Base-by-base conservation (phyloP, 2,329 filamentous ascomycete genomes). In the Pezicula neosporulosa region DNA sequence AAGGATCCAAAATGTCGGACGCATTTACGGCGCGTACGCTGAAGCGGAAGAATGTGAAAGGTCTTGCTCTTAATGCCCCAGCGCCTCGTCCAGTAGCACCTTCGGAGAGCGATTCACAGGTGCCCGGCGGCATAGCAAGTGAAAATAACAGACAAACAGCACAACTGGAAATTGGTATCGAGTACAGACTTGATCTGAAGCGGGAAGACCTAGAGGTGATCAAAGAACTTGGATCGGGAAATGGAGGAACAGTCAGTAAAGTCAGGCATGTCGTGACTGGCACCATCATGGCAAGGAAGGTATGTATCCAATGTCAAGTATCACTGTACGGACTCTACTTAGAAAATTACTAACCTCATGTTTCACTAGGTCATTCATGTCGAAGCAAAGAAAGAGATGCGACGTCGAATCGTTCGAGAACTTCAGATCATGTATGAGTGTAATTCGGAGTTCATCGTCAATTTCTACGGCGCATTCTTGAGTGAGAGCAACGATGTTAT, bases 31-130 rank as follows among this genome's bases (percentile, higher is more conserved):
- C 81, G 72, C 82, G 82, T 72, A 95, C 94, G 56, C 88, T 99
- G 86, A 97, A 97, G 85, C 87, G 93, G 79, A 97, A 97, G 83
- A 99, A 99, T 70, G 88, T 96, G 72, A 97, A 97, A 76, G 93
- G 92, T 36, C 86, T 99, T 47, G 92, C 91, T 60, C 78, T 99
- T 67, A 92, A 84, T 64, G 85, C 89, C 46, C 85, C 87, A 21
- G 80, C 87, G 44, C 86, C 90, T 39, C 90, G 90, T 56, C 76
- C 82, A 46, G 75, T 83, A 49, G 82, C 85, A 49, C 85, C 89
- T 28, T 86, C 89, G 43, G 87, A 90, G 63, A 86, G 83, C 54
- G 89, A 87, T 65, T 68, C 77, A 44, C 83, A 85, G 64, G 72
- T 80, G 49, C 79, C 82, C 8, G 83, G 82, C 27, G 77, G 81